Conservation (phyloP, 2,329 filamentous ascomycete species). For the Colletotrichum sp. region DNA sequence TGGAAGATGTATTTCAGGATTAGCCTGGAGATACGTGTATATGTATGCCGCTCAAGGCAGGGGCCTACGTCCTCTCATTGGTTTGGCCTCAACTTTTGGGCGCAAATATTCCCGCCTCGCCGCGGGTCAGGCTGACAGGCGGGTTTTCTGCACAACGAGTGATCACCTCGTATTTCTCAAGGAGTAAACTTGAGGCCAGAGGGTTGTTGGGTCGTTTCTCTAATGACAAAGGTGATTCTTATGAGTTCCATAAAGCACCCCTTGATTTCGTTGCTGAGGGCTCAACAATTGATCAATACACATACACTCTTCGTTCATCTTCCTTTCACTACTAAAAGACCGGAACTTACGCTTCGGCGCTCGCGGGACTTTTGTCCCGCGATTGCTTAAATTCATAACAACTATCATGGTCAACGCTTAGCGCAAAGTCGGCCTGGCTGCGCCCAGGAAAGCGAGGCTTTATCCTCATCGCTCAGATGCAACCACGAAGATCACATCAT, state of each 20-base stretch:
- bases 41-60: not conserved
- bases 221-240: too few species aligned
- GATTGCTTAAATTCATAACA: not conserved
- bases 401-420: not conserved
- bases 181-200: too few species aligned
- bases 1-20: not conserved
- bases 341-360: not conserved
- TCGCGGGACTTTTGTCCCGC: not conserved
- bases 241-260: too few species aligned
- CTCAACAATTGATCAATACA: too few species aligned
- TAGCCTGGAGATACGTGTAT: not conserved
- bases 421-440: not conserved
- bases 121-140: too few species aligned
- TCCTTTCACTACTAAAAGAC: rapidly evolving
- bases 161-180: too few species aligned
- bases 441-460: not conserved
- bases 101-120: too few species aligned
- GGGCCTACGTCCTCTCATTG: not conserved
- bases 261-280: too few species aligned
- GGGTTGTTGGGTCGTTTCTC: too few species aligned
- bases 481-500: not conserved
- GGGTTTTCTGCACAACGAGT: too few species aligned
- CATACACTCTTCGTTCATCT: not conserved
- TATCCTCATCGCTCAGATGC: not conserved
- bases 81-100: not conserved